These are phyloP conservation scores for Anethum foeniculum DNA, from an alignment of 140 eudicot species.

Conservation along the genomic window DNA sequence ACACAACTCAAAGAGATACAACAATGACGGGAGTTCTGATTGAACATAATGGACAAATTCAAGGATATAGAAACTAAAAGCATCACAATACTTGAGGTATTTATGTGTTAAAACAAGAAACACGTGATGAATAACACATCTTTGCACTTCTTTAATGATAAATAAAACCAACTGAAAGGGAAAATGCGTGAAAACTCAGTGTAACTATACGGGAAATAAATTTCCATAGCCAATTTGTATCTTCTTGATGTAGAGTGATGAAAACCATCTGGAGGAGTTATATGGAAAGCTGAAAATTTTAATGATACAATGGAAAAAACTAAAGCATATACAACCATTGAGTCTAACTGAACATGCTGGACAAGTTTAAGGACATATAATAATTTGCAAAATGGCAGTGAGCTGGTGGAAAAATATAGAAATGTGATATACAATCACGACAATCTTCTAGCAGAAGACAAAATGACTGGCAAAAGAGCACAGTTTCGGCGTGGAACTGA, in stretches of 20 bases:
- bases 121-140: background rate
- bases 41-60: background rate
- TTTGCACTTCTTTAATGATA: background rate
- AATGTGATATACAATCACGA: background rate
- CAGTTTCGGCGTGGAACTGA: background rate
- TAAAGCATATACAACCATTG: background rate
- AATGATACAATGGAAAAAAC: background rate
- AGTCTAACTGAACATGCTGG: background rate
- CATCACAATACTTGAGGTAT: background rate
- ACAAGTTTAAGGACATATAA: background rate
- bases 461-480: background rate
- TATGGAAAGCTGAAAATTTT: background rate
- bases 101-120: background rate
- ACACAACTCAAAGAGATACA: background rate
- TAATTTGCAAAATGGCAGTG: background rate
- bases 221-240: slow-evolving; percentile 39
- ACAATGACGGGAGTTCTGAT: background rate
- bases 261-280: background rate
- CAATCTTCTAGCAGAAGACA: background rate
- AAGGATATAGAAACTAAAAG: background rate
- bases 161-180: background rate
- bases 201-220: slow-evolving; percentile 57
- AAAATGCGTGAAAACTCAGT: slow-evolving; percentile 35
- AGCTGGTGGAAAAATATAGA: background rate
- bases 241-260: slow-evolving; percentile 45